phyloP scores from a whole-genome alignment of 768 basidiomycete genomes.

The Termitomyces eurrhizus region DNA sequence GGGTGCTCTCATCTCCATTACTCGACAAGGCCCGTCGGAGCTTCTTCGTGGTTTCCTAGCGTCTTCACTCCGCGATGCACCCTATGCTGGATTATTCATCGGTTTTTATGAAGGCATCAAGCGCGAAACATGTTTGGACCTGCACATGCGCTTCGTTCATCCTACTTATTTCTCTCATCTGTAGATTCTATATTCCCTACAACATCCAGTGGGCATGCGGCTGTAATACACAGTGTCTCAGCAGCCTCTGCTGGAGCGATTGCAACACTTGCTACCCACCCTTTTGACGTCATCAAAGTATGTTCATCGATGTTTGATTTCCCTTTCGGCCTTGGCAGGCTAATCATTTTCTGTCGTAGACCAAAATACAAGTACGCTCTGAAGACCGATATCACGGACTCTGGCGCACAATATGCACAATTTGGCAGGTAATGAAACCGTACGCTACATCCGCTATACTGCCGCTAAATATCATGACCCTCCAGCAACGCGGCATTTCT shows the following conservation, averaged over 20 bases:
- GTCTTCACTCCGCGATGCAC: constrained; percentile 90
- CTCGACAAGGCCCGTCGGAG: constrained; percentile 72
- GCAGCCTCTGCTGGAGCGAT: constrained; percentile 81
- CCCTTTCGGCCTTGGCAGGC: not conserved
- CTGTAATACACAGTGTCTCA: constrained; percentile 55
- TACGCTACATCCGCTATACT: not conserved
- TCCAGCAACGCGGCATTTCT: constrained; percentile 69
- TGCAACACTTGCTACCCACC: constrained; percentile 84
- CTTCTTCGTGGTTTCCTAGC: constrained; percentile 83
- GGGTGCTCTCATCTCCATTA: constrained; percentile 54
- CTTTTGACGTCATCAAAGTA: constrained; percentile 94
- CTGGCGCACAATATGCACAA: constrained; percentile 53
- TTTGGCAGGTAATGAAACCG: constrained; percentile 56
- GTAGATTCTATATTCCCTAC: constrained; percentile 41
- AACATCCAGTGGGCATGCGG: constrained; percentile 40
- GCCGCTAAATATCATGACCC: not conserved
- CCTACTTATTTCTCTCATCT: constrained; percentile 1
- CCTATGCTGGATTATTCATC: constrained; percentile 88
- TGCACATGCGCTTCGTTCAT: constrained; percentile 3
- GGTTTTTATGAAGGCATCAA: constrained; percentile 89
- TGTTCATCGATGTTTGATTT: not conserved
- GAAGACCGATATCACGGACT: constrained; percentile 75
- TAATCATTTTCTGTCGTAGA: constrained; percentile 38
- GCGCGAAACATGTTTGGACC: constrained; percentile 54
- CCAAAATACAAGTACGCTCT: constrained; percentile 87